Conservation (phyloP, 495 filamentous ascomycete species). For the Penicillium alfredii region DNA sequence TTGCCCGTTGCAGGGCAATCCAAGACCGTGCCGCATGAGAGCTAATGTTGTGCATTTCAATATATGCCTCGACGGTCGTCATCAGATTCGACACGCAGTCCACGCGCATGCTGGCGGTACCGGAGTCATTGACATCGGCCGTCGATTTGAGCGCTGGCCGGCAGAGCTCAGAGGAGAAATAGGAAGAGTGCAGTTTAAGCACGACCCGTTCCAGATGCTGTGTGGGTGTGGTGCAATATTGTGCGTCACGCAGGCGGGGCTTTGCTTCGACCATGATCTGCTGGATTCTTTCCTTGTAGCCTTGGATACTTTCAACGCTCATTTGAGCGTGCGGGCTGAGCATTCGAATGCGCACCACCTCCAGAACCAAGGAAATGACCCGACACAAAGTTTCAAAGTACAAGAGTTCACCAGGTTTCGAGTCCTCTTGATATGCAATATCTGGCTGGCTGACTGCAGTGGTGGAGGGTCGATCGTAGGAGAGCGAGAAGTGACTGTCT, state of each 20-base stretch:
- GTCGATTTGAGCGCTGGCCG: conserved; percentile 48
- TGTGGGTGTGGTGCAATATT: conserved; percentile 40
- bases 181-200: conserved; percentile 53
- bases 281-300: conserved; percentile 46
- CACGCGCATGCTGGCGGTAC: conserved; percentile 37
- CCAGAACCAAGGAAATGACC: conserved; percentile 46
- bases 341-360: conserved; percentile 54
- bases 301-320: conserved; percentile 41
- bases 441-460: conserved; percentile 45
- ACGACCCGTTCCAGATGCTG: conserved; percentile 52
- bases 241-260: conserved; percentile 45
- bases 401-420: conserved; percentile 34
- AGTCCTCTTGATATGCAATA: conserved; percentile 39
- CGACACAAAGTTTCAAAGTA: conserved; percentile 53
- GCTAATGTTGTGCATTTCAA: conserved; percentile 42
- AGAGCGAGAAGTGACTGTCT: conserved; percentile 55
- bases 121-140: conserved; percentile 28
- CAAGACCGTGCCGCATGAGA: conserved; percentile 41
- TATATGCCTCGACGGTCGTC: conserved; percentile 41
- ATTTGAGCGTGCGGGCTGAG: conserved; percentile 38
- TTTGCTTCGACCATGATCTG: conserved; percentile 48
- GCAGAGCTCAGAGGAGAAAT: conserved; percentile 55
- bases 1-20: conserved; percentile 43
- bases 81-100: conserved; percentile 39
- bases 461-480: conserved; percentile 52